Evolutionary conservation across 2,329 filamentous ascomycete species (phyloP).

Genomic region (Apiospora kogelbergensis): DNA sequence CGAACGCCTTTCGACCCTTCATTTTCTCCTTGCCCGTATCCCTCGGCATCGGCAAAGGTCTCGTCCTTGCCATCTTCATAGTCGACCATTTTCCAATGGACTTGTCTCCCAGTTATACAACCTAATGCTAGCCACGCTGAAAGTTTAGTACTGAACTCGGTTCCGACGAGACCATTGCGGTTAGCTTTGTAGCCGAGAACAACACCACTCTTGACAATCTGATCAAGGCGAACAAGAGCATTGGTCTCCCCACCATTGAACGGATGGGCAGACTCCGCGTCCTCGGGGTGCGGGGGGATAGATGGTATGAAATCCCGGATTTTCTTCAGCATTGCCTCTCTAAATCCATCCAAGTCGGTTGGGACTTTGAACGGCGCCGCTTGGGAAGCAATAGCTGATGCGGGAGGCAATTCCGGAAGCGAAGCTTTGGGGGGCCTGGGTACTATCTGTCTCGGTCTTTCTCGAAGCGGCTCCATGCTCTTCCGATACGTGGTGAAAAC

Average conservation of each 20-base stretch:
- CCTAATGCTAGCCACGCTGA: constrained; percentile 73
- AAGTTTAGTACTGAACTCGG: constrained; percentile 74
- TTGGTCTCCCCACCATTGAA: constrained; percentile 67
- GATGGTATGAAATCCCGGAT: constrained; percentile 50
- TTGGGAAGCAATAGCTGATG: constrained; percentile 55
- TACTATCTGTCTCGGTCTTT: constrained; percentile 59
- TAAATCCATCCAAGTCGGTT: constrained; percentile 49
- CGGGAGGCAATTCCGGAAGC: constrained; percentile 58
- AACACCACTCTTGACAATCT: constrained; percentile 46
- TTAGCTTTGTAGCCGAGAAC: constrained; percentile 68
- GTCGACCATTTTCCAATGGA: constrained; percentile 65
- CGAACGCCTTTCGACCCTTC: constrained; percentile 68
- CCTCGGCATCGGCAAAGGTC: constrained; percentile 41
- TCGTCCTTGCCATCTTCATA: constrained; percentile 65
- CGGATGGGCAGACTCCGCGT: constrained; percentile 60
- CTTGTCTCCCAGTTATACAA: constrained; percentile 69
- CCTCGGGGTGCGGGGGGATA: constrained; percentile 53
- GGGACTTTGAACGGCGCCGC: constrained; percentile 64
- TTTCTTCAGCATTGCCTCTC: constrained; percentile 57
- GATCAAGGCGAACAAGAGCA: constrained; percentile 61
- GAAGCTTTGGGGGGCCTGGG: constrained; percentile 48
- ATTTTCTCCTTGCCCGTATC: constrained; percentile 71
- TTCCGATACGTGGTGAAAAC: constrained; percentile 77
- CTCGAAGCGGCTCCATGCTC: constrained; percentile 67
- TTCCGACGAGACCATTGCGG: constrained; percentile 68